A percentile compares a stretch with the other conserved stretches of the same genome.
Conservation (phyloP, 2,329 filamentous ascomycete species). For the Fusarium clavum region DNA sequence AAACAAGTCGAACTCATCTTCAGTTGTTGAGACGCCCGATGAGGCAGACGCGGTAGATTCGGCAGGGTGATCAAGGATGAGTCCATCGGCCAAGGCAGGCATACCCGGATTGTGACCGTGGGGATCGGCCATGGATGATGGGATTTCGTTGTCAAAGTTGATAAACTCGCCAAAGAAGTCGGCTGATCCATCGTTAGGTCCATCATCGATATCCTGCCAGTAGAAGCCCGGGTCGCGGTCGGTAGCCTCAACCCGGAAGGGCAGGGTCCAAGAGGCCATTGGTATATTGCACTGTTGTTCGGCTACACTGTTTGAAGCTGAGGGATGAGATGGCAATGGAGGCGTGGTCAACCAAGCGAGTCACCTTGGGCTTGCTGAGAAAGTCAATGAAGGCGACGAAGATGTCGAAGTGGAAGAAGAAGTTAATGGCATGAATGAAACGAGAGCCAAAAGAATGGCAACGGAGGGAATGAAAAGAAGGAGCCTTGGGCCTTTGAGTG, state of each 20-base stretch:
- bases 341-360: slow-evolving; percentile 33
- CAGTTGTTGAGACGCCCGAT: slow-evolving; percentile 51
- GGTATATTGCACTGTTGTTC: slow-evolving; percentile 23
- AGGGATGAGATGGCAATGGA: slow-evolving; percentile 18
- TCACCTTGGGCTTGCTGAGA: slow-evolving; percentile 40
- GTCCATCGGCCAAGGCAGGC: slow-evolving; percentile 43
- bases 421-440: slow-evolving; percentile 37
- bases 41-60: slow-evolving; percentile 52
- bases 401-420: slow-evolving; percentile 35
- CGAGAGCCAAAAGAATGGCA: slow-evolving; percentile 35
- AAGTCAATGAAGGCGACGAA: slow-evolving; percentile 29
- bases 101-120: slow-evolving; percentile 41
- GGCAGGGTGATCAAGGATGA: slow-evolving; percentile 47
- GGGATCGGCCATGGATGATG: slow-evolving; percentile 38
- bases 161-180: slow-evolving; percentile 55
- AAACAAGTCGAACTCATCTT: slow-evolving; percentile 54
- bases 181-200: slow-evolving; percentile 46
- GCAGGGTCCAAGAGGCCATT: slow-evolving; percentile 54
- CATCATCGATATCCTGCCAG: slow-evolving; percentile 51
- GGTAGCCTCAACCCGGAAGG: slow-evolving; percentile 50
- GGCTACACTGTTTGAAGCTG: slow-evolving; percentile 14
- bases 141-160: slow-evolving; percentile 51
- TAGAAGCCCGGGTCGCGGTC: slow-evolving; percentile 53
- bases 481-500: slow-evolving; percentile 31
- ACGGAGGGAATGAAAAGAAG: slow-evolving; percentile 37